A percentile compares a stretch with the other conserved stretches of the same genome.
Conservation (phyloP, 768 basidiomycete species). For the Rhodotorula toruloides region DNA sequence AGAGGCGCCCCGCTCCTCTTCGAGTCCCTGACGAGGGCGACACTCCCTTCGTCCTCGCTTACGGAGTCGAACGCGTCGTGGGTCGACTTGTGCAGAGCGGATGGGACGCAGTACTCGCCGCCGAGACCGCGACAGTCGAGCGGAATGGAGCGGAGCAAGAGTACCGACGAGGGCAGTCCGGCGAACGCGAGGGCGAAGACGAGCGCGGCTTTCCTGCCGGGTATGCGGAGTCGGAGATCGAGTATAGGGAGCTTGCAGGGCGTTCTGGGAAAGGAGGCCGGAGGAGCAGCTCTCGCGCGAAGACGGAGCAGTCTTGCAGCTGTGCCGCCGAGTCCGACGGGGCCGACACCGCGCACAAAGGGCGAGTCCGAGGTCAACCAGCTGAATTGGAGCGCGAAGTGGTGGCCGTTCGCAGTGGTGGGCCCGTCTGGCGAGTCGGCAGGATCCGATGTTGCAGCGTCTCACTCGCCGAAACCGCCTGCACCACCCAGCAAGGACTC, state of each 20-base stretch:
- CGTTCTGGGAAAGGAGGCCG: neutral
- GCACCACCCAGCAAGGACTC: slow-evolving; percentile 7
- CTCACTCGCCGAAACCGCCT: neutral
- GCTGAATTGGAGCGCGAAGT: slow-evolving; percentile 25
- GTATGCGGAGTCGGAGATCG: neutral
- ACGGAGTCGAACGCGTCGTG: neutral
- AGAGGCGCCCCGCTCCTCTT: slow-evolving; percentile 1
- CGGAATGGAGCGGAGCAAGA: neutral
- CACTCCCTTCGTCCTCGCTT: neutral
- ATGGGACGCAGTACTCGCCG: neutral
- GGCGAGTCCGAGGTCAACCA: neutral
- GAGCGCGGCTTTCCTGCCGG: neutral
- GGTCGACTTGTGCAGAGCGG: neutral
- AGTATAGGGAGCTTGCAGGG: slow-evolving; percentile 9
- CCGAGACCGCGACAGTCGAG: neutral
- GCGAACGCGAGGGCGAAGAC: neutral
- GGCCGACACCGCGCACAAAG: neutral
- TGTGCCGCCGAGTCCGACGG: neutral
- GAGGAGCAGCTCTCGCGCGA: neutral
- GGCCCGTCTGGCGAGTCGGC: neutral
- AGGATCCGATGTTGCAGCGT: neutral
- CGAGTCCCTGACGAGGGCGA: neutral
- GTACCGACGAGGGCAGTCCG: neutral
- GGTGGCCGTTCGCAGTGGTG: slow-evolving; percentile 38
- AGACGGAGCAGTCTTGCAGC: neutral